Evolutionary conservation across 2,329 filamentous ascomycete genomes (phyloP).

Genomic region (Colletotrichum sp.): DNA sequence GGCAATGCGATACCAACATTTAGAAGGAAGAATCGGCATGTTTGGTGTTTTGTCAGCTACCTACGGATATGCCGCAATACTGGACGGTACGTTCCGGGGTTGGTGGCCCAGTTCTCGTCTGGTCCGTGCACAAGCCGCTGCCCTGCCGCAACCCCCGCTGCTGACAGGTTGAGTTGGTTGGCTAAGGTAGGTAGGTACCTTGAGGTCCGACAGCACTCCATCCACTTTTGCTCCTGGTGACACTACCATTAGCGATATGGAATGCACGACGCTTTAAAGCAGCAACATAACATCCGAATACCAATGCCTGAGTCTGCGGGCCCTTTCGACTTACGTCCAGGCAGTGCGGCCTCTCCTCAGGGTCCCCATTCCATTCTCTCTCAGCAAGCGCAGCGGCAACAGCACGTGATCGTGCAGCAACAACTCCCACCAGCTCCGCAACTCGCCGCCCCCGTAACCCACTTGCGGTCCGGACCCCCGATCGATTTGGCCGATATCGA

Average conservation of each 20-base stretch:
- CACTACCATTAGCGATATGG: not conserved
- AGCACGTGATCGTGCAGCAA: constrained; percentile 1
- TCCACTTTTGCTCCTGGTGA: constrained; percentile 1
- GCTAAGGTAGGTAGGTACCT: too few relatives aligned
- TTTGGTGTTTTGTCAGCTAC: not conserved
- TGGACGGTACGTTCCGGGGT: not conserved
- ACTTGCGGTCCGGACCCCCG: constrained; percentile 15
- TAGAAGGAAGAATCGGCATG: not conserved
- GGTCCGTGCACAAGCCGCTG: constrained; percentile 11
- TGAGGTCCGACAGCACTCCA: not conserved
- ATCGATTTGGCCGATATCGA: constrained; percentile 5
- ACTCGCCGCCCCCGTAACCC: not conserved
- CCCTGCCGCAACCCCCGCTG: not conserved
- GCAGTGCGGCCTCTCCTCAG: constrained; percentile 1
- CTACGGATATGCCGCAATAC: not conserved
- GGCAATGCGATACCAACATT: not conserved
- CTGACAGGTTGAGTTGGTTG: not conserved
- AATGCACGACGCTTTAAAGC: constrained; percentile 16
- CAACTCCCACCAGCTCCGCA: constrained; percentile 16
- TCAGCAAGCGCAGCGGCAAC: constrained; percentile 7
- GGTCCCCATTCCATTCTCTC: constrained; percentile 22
- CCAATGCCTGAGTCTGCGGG: not conserved
- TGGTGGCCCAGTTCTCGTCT: not conserved
- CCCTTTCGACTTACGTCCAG: constrained; percentile 5
- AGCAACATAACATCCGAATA: constrained; percentile 14